Conservation (phyloP, 2,329 filamentous ascomycete genomes). For the Cercospora zeae-maydis region DNA sequence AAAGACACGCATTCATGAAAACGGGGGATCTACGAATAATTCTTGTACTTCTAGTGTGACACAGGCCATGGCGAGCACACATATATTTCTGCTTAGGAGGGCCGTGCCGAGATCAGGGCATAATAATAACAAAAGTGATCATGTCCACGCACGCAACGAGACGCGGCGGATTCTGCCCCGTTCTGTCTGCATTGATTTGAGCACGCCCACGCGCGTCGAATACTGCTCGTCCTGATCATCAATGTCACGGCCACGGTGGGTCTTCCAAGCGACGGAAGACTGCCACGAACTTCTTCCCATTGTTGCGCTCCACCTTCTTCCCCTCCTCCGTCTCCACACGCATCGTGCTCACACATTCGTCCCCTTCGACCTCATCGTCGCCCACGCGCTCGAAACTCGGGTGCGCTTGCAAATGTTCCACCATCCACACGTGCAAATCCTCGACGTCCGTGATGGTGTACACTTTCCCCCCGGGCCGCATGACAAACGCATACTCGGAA, state of each 20-base stretch:
- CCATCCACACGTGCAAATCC: conserved; percentile 91
- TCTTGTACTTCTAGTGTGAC: neutral
- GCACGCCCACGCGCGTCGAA: too few relatives aligned
- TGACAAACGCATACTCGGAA: conserved; percentile 86
- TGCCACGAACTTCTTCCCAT: conserved; percentile 85
- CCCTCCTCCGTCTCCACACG: conserved; percentile 87
- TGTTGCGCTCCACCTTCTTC: conserved; percentile 91
- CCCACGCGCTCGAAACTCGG: conserved; percentile 73
- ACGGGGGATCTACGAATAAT: neutral
- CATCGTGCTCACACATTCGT: conserved; percentile 73
- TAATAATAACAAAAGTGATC: neutral
- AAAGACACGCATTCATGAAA: neutral
- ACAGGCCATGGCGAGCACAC: neutral
- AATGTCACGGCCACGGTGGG: conserved; percentile 62
- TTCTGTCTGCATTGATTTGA: too few relatives aligned
- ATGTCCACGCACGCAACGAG: neutral
- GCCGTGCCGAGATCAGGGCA: neutral
- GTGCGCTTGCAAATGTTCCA: conserved; percentile 74
- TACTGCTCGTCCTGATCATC: neutral
- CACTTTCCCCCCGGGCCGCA: conserved; percentile 77
- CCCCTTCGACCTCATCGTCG: conserved; percentile 59
- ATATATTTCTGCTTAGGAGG: neutral
- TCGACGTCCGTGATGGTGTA: conserved; percentile 98
- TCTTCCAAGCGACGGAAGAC: conserved; percentile 78
- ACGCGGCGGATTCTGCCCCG: too few relatives aligned